Evolutionary conservation across 2,329 filamentous ascomycete genomes (phyloP), one percentile per base, ranked within the genome.

Genomic region (Trichoderma sp.): DNA sequence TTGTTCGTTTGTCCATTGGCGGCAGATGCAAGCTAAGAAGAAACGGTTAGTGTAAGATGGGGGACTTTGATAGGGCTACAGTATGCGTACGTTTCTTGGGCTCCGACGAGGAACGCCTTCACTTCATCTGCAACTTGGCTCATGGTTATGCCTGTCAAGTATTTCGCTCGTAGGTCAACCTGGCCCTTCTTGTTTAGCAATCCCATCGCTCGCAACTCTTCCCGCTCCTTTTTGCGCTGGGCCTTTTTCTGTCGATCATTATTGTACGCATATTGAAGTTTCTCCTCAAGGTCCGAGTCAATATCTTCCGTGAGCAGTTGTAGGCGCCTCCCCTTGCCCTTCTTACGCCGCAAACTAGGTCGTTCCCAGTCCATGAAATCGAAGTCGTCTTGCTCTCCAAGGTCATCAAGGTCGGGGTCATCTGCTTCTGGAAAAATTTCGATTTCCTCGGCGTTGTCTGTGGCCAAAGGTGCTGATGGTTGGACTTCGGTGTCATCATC

Each of bases 291-390:
- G 64, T 94, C 91, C 0, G 86, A 87, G 72, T 94, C 91, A 0
- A 90, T 77, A 25, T 86, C 81, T 65, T 89, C 81, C 15, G 83
- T 78, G 5, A 82, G 80, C 54, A 84, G 77, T 63, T 84, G 81
- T 54, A 81, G 83, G 70, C 86, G 86, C 15, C 84, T 83, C 52
- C 87, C 88, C 76, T 91, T 92, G 71, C 85, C 82, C 74, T 87
- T 90, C 70, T 84, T 87, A 53, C 78, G 77, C 66, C 84, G 86
- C 6, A 93, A 77, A 64, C 88, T 92, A 1, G 89, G 88, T 29
- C 89, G 84, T 17, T 91, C 86, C 79, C 91, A 92, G 74, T 97
- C 92, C 90, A 95, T 94, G 53, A 96, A 82, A 74, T 97, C 93
- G 70, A 97, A 90, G 9, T 88, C 91, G 69, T 90, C 88, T 69